These are phyloP conservation scores for Cystobasidium pallidum DNA, from an alignment of 1,284 basidiomycete species.

Conservation along the genomic window DNA sequence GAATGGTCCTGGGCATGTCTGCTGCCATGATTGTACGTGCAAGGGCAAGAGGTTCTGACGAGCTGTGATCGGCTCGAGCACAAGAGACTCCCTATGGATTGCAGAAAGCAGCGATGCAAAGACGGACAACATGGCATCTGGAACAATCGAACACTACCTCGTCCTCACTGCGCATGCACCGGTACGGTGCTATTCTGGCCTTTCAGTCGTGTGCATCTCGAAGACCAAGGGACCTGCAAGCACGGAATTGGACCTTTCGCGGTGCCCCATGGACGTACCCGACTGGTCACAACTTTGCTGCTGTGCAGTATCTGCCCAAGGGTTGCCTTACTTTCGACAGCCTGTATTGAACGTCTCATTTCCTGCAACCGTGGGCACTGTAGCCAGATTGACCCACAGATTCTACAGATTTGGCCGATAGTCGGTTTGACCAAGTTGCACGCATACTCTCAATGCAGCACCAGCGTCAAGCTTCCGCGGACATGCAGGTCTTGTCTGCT, in stretches of 20 bases:
- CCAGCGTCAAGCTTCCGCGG: neutral
- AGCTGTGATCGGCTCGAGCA: too few relatives aligned
- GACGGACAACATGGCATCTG: too few relatives aligned
- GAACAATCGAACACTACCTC: too few relatives aligned
- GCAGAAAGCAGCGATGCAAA: too few relatives aligned
- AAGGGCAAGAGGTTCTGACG: too few relatives aligned
- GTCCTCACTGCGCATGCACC: too few relatives aligned
- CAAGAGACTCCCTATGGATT: too few relatives aligned
- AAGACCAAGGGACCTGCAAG: neutral
- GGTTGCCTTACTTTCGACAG: neutral
- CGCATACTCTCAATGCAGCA: neutral
- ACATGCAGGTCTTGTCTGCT: neutral
- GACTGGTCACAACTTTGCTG: neutral
- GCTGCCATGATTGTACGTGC: too few relatives aligned
- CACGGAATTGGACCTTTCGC: neutral
- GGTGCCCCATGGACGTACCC: neutral
- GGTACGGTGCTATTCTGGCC: too few relatives aligned
- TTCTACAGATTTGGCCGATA: too few relatives aligned
- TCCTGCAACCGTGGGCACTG: neutral
- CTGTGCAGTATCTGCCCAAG: neutral
- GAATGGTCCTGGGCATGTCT: conserved; percentile 26
- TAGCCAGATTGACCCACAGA: neutral
- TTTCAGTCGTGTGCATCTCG: neutral
- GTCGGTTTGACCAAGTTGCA: too few relatives aligned
- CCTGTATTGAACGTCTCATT: neutral